These are phyloP conservation scores for Penicillium sp. DNA, from an alignment of 2,329 filamentous ascomycete species.

Conservation along the genomic window DNA sequence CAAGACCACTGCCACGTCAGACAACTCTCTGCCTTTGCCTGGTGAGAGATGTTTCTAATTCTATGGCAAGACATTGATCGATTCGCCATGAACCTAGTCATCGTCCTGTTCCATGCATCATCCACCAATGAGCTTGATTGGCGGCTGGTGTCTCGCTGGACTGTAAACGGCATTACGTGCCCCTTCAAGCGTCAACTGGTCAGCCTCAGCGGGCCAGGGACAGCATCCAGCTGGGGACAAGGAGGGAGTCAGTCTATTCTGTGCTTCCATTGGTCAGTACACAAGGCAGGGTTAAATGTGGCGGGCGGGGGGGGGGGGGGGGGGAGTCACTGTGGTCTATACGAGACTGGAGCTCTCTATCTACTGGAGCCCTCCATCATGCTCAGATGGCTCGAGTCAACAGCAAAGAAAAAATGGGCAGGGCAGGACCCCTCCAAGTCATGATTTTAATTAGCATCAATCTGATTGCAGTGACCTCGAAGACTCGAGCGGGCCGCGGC, in stretches of 20 bases:
- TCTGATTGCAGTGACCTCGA: neutral
- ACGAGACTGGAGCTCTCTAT: no score
- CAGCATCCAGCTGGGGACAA: neutral
- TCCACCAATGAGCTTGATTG: slow-evolving; percentile 4
- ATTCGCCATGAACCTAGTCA: no score
- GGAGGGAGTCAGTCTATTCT: neutral
- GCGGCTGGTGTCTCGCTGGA: slow-evolving; percentile 12
- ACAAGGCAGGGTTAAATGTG: slow-evolving; percentile 6
- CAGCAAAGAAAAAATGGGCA: no score
- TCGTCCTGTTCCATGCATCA: slow-evolving; percentile 17
- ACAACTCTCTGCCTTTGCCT: no score
- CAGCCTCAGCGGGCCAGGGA: neutral
- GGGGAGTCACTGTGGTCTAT: neutral
- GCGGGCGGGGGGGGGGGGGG: neutral
- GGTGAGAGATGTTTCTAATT: neutral
- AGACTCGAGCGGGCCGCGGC: neutral
- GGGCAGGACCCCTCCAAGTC: no score
- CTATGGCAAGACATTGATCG: no score
- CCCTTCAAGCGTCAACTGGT: slow-evolving; percentile 5
- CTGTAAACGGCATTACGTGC: slow-evolving; percentile 5
- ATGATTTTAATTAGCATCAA: neutral
- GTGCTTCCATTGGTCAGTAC: slow-evolving; percentile 11
- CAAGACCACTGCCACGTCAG: no score
- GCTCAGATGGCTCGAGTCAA: no score
- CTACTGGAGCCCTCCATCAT: no score